Evolutionary conservation across 495 filamentous ascomycete genomes (phyloP).

Genomic region (Penicillium herquei): DNA sequence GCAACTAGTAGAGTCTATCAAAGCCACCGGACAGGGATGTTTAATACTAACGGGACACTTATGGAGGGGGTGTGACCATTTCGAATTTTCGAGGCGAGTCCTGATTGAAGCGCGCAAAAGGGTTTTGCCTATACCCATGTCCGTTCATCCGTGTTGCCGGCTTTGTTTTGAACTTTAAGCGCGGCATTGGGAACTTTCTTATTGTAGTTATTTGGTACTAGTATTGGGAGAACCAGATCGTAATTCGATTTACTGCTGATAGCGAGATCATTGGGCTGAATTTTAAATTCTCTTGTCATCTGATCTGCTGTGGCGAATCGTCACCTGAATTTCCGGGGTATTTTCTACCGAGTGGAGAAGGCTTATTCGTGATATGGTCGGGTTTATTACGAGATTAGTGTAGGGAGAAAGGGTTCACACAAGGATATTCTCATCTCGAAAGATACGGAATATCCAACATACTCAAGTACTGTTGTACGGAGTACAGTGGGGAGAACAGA

Average conservation of each 20-base stretch:
- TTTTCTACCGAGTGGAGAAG: neutral
- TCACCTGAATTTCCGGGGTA: neutral
- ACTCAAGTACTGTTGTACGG: neutral
- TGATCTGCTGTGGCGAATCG: neutral
- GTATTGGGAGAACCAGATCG: neutral
- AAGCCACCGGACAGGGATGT: constrained; percentile 19
- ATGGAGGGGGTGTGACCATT: constrained; percentile 13
- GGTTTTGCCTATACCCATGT: constrained; percentile 6
- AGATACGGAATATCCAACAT: neutral
- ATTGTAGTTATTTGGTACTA: neutral
- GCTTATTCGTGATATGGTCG: neutral
- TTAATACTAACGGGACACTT: too few species aligned
- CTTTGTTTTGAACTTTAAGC: constrained; percentile 5
- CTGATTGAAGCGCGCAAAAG: constrained; percentile 7
- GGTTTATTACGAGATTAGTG: too few species aligned
- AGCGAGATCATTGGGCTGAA: neutral
- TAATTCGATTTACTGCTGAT: neutral
- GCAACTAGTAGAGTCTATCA: constrained; percentile 19
- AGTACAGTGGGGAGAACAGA: neutral
- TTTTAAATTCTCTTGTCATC: neutral
- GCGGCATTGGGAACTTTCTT: constrained; percentile 1
- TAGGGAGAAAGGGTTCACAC: too few species aligned
- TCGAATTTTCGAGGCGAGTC: neutral
- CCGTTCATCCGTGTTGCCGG: constrained; percentile 3
- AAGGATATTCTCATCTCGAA: too few species aligned